Evolutionary conservation across 73 alveolate species (phyloP), one percentile per base, ranked within the genome.

Genomic region (Effrenium voratum): DNA sequence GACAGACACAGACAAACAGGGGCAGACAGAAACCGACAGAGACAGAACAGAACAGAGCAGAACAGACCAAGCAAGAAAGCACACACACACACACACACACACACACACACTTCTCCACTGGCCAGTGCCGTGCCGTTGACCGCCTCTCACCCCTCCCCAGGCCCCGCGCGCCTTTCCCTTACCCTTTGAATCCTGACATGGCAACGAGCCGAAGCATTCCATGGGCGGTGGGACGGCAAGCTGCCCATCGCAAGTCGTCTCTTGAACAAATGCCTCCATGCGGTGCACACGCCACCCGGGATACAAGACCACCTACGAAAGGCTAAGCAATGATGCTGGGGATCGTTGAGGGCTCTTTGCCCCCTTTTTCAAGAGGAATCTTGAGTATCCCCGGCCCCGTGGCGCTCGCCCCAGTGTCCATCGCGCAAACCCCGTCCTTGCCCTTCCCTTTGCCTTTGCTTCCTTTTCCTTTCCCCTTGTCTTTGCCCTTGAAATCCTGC

Each of bases 371-470:
- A 16, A 16, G 0, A 24, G 79, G 40, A 2, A 66, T 24, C 40
- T 24, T 19, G 30, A 24, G 44, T 16, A 24, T 40, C 16, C 30
- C 43, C 34, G 41, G 16, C 16, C 40, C 34, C 0, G 1, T 19
- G 0, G 16, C 34, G 16, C 16, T 40, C 79, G 10, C 79, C 40
- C 79, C 8, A 13, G 34, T 90, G 70, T 86, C 96, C 43, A 49
- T 72, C 46, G 41, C 75, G 63, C 40, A 38, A 3, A 22, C 24
- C 52, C 80, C 80, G 44, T 70, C 70, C 49, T 87, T 41, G 55
- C 95, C 95, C 36, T 90, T 90, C 76, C 96, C 96, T 46, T 90
- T n/a, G 96, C n/a, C n/a, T n/a, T n/a, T n/a, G n/a, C n/a, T n/a
- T n/a, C n/a, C n/a, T n/a, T n/a, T n/a, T n/a, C 96, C 96, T 26